phyloP scores from a whole-genome alignment of 2,329 filamentous ascomycete species.

The Colletotrichum viniferum region DNA sequence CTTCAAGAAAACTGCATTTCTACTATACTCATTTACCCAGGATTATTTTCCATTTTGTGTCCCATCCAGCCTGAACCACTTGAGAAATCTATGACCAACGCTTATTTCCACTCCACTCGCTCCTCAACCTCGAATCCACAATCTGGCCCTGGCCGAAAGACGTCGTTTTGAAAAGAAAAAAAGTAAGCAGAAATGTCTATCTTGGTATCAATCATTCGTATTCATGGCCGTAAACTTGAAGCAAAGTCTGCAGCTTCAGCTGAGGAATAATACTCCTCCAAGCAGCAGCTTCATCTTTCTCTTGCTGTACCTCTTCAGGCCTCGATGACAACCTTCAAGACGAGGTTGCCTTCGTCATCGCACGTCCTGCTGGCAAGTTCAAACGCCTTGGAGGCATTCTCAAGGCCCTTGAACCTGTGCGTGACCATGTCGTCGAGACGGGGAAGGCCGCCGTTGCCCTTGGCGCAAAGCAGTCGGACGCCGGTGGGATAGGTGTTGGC shows the following conservation, averaged over 20 bases:
- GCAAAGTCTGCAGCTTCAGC: background rate
- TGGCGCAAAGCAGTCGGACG: slow-evolving; percentile 63
- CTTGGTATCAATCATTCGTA: background rate
- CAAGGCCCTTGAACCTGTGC: slow-evolving; percentile 71
- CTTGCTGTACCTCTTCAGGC: slow-evolving; percentile 34
- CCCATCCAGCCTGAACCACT: background rate
- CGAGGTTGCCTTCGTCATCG: slow-evolving; percentile 70
- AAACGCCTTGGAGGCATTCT: slow-evolving; percentile 67
- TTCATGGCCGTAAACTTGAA: background rate
- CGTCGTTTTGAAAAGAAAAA: background rate
- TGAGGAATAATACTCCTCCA: background rate
- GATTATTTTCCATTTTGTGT: background rate
- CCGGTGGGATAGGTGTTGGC: slow-evolving; percentile 76
- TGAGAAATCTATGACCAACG: background rate
- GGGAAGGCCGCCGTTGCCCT: slow-evolving; percentile 52
- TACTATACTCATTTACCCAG: background rate
- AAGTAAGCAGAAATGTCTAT: background rate
- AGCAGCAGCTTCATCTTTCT: background rate
- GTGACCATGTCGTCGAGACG: slow-evolving; percentile 75
- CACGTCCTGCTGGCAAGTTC: slow-evolving; percentile 72
- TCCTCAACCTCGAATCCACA: background rate
- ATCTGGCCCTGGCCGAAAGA: background rate
- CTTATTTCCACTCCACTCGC: background rate
- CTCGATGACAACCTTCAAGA: slow-evolving; percentile 74
- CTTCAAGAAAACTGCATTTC: background rate